A percentile compares a stretch with the other conserved stretches of the same genome.
phyloP scores from a whole-genome alignment of 202 grass and related monocot species.

The Musa balbisiana region DNA sequence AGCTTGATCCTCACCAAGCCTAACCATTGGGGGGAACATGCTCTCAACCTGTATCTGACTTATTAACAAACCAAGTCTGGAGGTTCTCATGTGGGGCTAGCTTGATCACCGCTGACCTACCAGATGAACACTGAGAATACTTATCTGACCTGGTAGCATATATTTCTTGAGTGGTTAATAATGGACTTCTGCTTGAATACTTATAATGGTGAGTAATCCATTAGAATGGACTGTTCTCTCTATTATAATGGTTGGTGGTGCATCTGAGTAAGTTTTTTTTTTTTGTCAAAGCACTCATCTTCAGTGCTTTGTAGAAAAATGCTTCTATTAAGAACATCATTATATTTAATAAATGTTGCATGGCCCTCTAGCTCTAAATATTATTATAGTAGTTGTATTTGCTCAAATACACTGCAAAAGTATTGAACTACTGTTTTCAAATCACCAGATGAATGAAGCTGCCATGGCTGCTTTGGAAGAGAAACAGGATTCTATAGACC shows the following conservation, averaged over 20 bases:
- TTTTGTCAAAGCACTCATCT: no score
- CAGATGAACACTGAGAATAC: no score
- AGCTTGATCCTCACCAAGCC: no score
- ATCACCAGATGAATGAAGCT: constrained; percentile 66
- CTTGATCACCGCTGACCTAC: no score
- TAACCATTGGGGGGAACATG: no score
- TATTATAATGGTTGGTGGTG: not conserved
- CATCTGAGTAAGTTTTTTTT: no score
- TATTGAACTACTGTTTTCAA: not conserved
- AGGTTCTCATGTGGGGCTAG: no score
- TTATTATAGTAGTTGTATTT: not conserved
- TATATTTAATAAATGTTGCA: not conserved
- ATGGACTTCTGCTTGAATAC: not conserved
- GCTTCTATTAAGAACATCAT: not conserved
- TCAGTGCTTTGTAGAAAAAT: not conserved
- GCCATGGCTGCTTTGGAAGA: constrained; percentile 64
- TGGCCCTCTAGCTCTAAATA: no score
- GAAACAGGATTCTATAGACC: constrained; percentile 34
- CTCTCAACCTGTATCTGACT: no score
- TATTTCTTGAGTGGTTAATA: no score
- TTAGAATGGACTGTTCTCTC: not conserved
- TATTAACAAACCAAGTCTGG: no score
- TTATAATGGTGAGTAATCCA: not conserved
- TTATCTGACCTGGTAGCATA: no score
- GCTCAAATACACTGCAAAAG: not conserved